phyloP scores from a whole-genome alignment of 768 basidiomycete genomes.

The Pulveroboletus ravenelii region DNA sequence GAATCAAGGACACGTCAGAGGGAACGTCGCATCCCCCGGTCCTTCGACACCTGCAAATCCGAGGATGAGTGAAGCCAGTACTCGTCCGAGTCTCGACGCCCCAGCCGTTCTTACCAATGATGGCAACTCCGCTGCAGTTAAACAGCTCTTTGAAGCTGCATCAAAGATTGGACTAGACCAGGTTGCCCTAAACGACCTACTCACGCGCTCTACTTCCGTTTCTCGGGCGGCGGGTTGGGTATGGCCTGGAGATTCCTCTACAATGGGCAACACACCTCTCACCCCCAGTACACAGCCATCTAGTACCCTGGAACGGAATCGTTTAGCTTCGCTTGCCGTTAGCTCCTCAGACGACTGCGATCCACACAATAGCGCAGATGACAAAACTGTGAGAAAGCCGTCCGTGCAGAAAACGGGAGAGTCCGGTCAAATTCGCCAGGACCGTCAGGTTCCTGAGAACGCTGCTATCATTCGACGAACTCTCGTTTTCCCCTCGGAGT shows the following conservation, averaged over 20 bases:
- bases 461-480: constrained; percentile 68
- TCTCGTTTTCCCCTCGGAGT: constrained; percentile 72
- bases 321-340: constrained; percentile 19
- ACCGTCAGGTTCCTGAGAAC: constrained; percentile 34
- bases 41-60: constrained; percentile 8
- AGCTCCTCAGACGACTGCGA: constrained; percentile 26
- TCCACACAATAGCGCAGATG: constrained; percentile 28
- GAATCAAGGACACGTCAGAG: constrained; percentile 31
- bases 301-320: constrained; percentile 11
- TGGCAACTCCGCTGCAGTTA: constrained; percentile 51
- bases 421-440: constrained; percentile 24
- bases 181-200: constrained; percentile 60
- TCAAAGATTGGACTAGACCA: constrained; percentile 72
- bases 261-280: constrained; percentile 11
- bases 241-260: constrained; percentile 26
- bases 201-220: constrained; percentile 67
- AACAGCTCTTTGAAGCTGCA: constrained; percentile 74
- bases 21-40: constrained; percentile 27
- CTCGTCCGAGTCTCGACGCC: constrained; percentile 24
- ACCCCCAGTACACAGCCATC: constrained; percentile 20
- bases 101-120: constrained; percentile 22
- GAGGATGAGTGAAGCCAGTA: constrained; percentile 11
- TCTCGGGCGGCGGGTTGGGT: constrained; percentile 48
- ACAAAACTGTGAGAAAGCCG: constrained; percentile 27
- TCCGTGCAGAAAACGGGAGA: constrained; percentile 21